Evolutionary conservation across 2,329 filamentous ascomycete genomes (phyloP), one percentile per base, ranked within the genome.

Genomic region (Stachybotrys echinatus): DNA sequence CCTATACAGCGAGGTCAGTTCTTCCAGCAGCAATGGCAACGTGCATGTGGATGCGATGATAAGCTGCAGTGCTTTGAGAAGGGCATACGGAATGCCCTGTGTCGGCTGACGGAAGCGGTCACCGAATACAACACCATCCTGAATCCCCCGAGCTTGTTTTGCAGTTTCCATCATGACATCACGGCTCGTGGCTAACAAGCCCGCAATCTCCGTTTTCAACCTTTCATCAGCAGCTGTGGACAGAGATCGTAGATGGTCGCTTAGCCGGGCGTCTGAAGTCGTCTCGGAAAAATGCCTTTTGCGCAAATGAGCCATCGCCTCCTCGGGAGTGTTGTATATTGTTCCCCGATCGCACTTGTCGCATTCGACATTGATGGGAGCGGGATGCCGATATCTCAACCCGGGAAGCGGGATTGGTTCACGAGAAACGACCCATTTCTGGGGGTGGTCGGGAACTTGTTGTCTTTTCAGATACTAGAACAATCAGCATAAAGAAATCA

Each of bases 21-120:
- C 45, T 14, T 50, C 42, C 1, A 53, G 45, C 2, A 46, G 42
- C 20, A 38, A 10, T 3, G 51, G 46, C 12, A 48, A 12, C 17
- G 48, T 43, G 21, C 51, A 53, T 10, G 50, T 23, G 17, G 50
- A 49, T 37, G 50, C 23, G 18, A 53, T 43, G 8, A 50, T 22
- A 12, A 53, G 45, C 42, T 53, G 47, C 12, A 53, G 48, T 12
- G 51, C 46, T 2, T 53, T 50, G 19, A 50, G 46, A 5, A 53
- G 51, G 12, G 43, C 43, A n/a, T 50, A 48, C 6, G 51, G 51
- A n/a, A 53, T 34, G 19, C 51, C 51, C 5, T 47, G 45, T 6
- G 42, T 23, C 5, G 51, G 47, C 17, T 43, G 45, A 14, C 42
- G 23, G 31, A 50, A 53, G 7, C 31, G 23, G 10, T 45, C 23